A percentile compares a stretch with the other conserved stretches of the same genome.
Conservation (phyloP, 345 rosid genomes). For the Lepidium africanum region DNA sequence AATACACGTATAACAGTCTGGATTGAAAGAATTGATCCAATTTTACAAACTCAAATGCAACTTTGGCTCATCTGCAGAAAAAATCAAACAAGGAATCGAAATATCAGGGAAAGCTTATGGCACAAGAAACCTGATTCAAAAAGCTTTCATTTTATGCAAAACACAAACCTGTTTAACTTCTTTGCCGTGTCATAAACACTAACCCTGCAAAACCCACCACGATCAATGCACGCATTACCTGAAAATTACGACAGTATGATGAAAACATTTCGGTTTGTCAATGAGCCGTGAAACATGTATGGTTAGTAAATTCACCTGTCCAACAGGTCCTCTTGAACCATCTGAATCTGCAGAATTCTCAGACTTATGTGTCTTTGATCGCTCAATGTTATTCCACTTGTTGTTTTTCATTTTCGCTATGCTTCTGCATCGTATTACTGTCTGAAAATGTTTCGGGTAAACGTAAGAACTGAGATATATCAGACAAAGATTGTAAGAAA, state of each 20-base stretch:
- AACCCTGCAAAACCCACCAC: slow-evolving; percentile 28
- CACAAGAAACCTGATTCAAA: background rate
- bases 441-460: slow-evolving; percentile 12
- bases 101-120: background rate
- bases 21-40: slow-evolving; percentile 1
- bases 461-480: background rate
- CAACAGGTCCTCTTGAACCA: slow-evolving; percentile 19
- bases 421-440: background rate
- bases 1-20: background rate
- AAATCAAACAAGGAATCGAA: background rate
- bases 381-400: slow-evolving; percentile 18
- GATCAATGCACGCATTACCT: slow-evolving; percentile 29
- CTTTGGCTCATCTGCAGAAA: slow-evolving; percentile 6
- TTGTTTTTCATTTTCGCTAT: background rate
- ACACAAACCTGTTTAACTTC: slow-evolving; percentile 17
- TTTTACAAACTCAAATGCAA: background rate
- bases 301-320: slow-evolving; percentile 6
- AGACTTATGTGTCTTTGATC: slow-evolving; percentile 13
- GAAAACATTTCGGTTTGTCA: background rate
- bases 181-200: slow-evolving; percentile 26
- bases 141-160: background rate
- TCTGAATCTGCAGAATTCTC: slow-evolving; percentile 14
- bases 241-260: background rate
- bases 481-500: background rate
- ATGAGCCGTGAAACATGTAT: background rate